Base-by-base conservation (phyloP, 805 yeast species). In the Danielia oregonensis region DNA sequence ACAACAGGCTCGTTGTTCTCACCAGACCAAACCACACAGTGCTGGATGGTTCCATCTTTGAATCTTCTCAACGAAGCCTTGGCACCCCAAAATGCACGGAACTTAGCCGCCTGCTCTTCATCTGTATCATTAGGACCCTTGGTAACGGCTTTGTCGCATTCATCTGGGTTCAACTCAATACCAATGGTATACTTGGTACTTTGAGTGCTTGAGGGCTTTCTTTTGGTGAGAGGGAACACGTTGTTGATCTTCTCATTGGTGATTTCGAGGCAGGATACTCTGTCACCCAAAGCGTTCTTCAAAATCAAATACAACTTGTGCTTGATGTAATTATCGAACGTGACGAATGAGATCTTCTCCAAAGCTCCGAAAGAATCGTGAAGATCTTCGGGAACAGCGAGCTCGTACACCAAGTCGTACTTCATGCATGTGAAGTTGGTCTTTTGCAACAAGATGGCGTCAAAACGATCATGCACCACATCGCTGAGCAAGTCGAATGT, bases 71-170 rank as follows among this genome's bases (percentile, higher is more conserved):
- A 68, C 10, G 93, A 86, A 0, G 95, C 79, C 45, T 77, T 82
- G 7, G 74, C 53, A 8, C 97, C 97, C 99, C 99, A 93, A 54
- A 93, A 89, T 5, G 76, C 63, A 46, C 84, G 76, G 65, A 93
- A 93, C 35, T 72, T 69, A 5, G 74, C 64, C 11, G 71, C 78
- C 26, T 65, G 63, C 21, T 77, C 83, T 25, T 74, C 70, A 25
- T 75, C 75, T 10, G 67, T 68, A 29, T 51, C 56, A 24, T 68
- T 61, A 7, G 97, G 97, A 2, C 97, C 97, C 51, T 79, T 86
- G 1, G 95, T 86, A 1, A 93, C 86, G 29, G 86, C 62, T 59
- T 81, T 84, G 48, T 88, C 96, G 41, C 82, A 70, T 51, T 82
- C 86, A 6, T 71, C 74, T 5, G 93, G 68, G 51, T 89, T 78